Conservation (phyloP, 805 yeast genomes). For the Wickerhamiella sergipiensis region DNA sequence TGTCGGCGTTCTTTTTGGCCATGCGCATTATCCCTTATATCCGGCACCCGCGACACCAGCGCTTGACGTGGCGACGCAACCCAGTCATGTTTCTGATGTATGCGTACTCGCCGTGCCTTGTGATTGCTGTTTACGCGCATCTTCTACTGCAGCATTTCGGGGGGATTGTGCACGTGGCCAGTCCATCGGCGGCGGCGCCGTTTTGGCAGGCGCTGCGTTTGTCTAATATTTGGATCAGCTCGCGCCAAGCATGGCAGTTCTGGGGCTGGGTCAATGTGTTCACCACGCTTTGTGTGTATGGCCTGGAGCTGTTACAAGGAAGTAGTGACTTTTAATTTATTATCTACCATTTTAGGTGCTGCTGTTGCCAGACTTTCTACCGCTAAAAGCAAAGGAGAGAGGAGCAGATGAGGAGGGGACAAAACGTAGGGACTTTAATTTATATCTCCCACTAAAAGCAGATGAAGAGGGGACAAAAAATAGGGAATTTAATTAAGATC, state of each 20-base stretch:
- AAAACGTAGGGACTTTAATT: too few relatives aligned
- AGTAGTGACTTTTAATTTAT: constrained; percentile 1
- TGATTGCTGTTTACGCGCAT: constrained; percentile 91
- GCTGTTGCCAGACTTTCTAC: too few relatives aligned
- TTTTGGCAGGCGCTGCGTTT: constrained; percentile 7
- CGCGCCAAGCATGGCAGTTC: constrained; percentile 63
- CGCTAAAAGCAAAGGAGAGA: too few relatives aligned
- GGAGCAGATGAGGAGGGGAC: too few relatives aligned
- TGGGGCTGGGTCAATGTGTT: constrained; percentile 96
- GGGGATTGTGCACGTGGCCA: constrained; percentile 15
- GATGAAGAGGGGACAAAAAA: too few relatives aligned
- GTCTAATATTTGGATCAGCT: constrained; percentile 25
- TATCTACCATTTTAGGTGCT: background rate
- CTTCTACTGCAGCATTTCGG: constrained; percentile 64
- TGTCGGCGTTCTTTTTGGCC: constrained; percentile 76
- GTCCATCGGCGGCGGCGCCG: constrained; percentile 7
- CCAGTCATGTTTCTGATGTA: constrained; percentile 37
- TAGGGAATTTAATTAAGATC: too few relatives aligned
- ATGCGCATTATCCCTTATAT: constrained; percentile 83
- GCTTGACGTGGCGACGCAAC: constrained; percentile 10
- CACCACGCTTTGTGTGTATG: constrained; percentile 64
- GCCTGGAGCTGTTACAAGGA: constrained; percentile 43
- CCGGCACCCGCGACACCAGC: constrained; percentile 13
- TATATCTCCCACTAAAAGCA: too few relatives aligned
- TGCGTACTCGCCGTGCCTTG: constrained; percentile 84